These are phyloP conservation scores for Cladosporium cucumerinum DNA, from an alignment of 2,329 filamentous ascomycete species.

Conservation along the genomic window DNA sequence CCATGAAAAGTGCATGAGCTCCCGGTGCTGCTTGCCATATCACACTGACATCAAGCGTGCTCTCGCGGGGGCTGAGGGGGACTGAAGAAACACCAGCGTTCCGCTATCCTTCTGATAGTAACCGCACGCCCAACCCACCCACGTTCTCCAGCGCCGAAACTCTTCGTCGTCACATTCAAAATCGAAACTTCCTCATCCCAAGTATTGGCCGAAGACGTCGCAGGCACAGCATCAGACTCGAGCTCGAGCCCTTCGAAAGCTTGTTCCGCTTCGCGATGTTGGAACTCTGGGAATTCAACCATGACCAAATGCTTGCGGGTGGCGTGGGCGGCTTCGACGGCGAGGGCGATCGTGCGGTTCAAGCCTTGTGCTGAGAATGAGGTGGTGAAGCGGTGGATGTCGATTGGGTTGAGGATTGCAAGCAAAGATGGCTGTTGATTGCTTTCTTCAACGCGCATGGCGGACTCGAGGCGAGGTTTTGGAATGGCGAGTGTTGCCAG, in stretches of 20 bases:
- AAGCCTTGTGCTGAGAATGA: slow-evolving; percentile 76
- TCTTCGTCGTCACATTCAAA: slow-evolving; percentile 46
- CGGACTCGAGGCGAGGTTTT: background rate
- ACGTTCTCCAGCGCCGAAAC: slow-evolving; percentile 37
- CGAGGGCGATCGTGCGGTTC: slow-evolving; percentile 56
- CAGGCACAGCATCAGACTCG: background rate
- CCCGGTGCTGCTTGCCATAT: background rate
- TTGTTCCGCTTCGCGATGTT: background rate
- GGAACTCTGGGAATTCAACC: slow-evolving; percentile 37
- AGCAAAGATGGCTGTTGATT: slow-evolving; percentile 42
- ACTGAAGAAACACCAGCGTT: slow-evolving; percentile 42
- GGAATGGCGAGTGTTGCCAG: slow-evolving; percentile 44
- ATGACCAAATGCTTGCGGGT: slow-evolving; percentile 39
- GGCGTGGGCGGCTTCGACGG: slow-evolving; percentile 58
- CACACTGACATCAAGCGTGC: background rate
- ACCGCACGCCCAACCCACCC: slow-evolving; percentile 50
- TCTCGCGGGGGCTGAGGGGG: background rate
- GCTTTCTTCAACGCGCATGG: slow-evolving; percentile 2
- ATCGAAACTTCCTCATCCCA: slow-evolving; percentile 49
- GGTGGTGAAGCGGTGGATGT: slow-evolving; percentile 63
- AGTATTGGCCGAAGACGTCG: slow-evolving; percentile 22
- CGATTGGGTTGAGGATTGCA: slow-evolving; percentile 63
- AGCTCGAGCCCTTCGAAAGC: background rate
- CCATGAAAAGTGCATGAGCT: background rate
- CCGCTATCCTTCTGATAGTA: slow-evolving; percentile 40